Percentiles rank a stretch among this genome's conserved stretches.
phyloP scores from a whole-genome alignment of 805 yeast species.

The Yarrowia yakushimensis region DNA sequence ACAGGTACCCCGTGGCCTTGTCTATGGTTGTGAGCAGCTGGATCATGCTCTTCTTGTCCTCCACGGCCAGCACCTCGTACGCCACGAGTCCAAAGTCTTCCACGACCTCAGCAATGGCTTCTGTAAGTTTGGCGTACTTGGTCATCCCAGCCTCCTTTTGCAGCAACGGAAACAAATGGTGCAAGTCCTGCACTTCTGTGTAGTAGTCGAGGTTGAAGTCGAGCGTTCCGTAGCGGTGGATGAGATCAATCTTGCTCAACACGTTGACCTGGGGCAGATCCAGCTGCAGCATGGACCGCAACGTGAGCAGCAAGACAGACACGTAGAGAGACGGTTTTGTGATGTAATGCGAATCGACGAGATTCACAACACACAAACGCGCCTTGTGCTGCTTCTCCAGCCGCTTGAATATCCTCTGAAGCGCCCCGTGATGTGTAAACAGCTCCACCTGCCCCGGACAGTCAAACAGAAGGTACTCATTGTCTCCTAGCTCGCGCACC shows the following conservation, averaged over 20 bases:
- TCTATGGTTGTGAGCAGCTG: slow-evolving; percentile 72
- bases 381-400: slow-evolving; percentile 63
- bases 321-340: slow-evolving; percentile 87
- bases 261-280: slow-evolving; percentile 93
- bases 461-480: slow-evolving; percentile 72
- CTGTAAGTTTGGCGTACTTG: slow-evolving; percentile 64
- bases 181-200: slow-evolving; percentile 86
- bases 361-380: slow-evolving; percentile 67
- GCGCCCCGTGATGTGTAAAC: slow-evolving; percentile 81
- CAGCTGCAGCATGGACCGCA: slow-evolving; percentile 88
- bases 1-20: slow-evolving; percentile 88
- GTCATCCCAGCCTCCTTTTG: slow-evolving; percentile 68
- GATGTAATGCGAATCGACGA: slow-evolving; percentile 77
- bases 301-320: slow-evolving; percentile 71
- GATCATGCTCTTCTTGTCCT: slow-evolving; percentile 90
- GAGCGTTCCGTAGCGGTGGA: slow-evolving; percentile 70
- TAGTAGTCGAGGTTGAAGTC: slow-evolving; percentile 79
- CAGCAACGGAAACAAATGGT: slow-evolving; percentile 61
- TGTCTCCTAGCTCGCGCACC: slow-evolving; percentile 53
- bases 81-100: slow-evolving; percentile 84
- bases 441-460: slow-evolving; percentile 97
- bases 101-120: slow-evolving; percentile 74
- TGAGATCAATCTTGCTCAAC: slow-evolving; percentile 81
- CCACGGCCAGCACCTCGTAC: slow-evolving; percentile 85
- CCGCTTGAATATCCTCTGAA: slow-evolving; percentile 61